Conservation (phyloP, 2,329 filamentous ascomycete species). For the Fusarium sp. region DNA sequence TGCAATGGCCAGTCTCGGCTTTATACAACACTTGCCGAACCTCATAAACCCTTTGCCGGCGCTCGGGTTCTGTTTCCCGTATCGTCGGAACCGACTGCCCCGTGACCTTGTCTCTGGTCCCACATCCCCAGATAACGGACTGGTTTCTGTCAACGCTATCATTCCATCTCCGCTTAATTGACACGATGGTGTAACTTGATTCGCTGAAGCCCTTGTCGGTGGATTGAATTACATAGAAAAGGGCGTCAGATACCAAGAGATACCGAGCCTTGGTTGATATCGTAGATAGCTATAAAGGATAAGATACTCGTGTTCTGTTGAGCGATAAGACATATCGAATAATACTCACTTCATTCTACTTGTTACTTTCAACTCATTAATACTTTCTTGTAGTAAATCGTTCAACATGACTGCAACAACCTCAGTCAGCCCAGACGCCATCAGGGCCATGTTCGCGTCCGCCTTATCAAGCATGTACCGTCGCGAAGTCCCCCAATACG, state of each 20-base stretch:
- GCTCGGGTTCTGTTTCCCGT: slow-evolving; percentile 29
- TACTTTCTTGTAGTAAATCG: not conserved
- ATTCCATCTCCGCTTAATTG: slow-evolving; percentile 1
- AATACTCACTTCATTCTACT: not conserved
- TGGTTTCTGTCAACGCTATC: slow-evolving; percentile 6
- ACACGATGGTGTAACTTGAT: not conserved
- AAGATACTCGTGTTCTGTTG: not conserved
- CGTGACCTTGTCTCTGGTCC: slow-evolving; percentile 19
- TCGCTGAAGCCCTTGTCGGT: slow-evolving; percentile 7
- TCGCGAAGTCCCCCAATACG: slow-evolving; percentile 52
- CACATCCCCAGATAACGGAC: slow-evolving; percentile 7
- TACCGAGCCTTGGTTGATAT: not conserved
- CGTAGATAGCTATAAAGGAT: slow-evolving; percentile 9
- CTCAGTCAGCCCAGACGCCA: slow-evolving; percentile 17
- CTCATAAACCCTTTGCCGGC: not conserved
- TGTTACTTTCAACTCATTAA: fast-evolving
- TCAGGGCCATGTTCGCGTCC: slow-evolving; percentile 44
- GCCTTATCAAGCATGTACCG: slow-evolving; percentile 54
- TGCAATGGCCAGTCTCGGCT: not conserved
- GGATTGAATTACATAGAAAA: slow-evolving; percentile 17
- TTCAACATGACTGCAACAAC: slow-evolving; percentile 9
- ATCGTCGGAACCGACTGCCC: slow-evolving; percentile 4
- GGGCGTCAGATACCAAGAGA: slow-evolving; percentile 13
- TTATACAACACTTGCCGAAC: not conserved
- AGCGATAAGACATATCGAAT: not conserved